These are phyloP conservation scores for Trichoderma cornu-damae DNA, from an alignment of 2,329 filamentous ascomycete genomes.

Conservation along the genomic window DNA sequence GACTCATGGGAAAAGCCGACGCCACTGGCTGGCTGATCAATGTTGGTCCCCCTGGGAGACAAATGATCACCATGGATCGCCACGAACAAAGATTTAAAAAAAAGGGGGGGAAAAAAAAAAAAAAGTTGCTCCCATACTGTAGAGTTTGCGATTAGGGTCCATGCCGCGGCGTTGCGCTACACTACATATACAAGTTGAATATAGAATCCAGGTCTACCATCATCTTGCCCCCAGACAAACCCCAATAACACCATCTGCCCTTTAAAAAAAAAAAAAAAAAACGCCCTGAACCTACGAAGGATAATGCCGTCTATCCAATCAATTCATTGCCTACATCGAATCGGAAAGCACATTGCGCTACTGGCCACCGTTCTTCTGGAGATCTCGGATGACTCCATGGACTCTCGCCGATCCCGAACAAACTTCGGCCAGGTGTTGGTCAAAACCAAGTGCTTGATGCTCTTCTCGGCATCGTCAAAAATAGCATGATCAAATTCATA, in stretches of 20 bases:
- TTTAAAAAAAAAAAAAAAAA: too few relatives aligned
- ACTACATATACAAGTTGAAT: not conserved
- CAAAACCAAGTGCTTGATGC: constrained; percentile 61
- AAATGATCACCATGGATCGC: too few relatives aligned
- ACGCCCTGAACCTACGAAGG: not conserved
- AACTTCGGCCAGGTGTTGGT: constrained; percentile 65
- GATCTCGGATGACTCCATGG: constrained; percentile 22
- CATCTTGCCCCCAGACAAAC: not conserved
- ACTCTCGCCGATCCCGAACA: constrained; percentile 36
- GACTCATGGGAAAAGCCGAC: not conserved
- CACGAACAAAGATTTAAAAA: too few relatives aligned
- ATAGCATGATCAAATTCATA: constrained; percentile 45
- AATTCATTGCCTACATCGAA: not conserved
- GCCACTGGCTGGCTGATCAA: constrained; percentile 1
- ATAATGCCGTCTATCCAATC: not conserved
- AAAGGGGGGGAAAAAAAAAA: too few relatives aligned
- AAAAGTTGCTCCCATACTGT: too few relatives aligned
- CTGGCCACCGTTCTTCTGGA: constrained; percentile 16
- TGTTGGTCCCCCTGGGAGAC: too few relatives aligned
- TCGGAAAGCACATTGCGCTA: constrained; percentile 1
- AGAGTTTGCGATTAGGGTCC: too few relatives aligned
- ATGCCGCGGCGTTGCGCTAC: not conserved
- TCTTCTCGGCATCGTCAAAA: constrained; percentile 55
- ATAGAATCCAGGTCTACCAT: not conserved
- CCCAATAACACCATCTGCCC: not conserved